Evolutionary conservation across 2,329 filamentous ascomycete genomes (phyloP), one percentile per base, ranked within the genome.

Genomic region (Paecilomyces niveus): DNA sequence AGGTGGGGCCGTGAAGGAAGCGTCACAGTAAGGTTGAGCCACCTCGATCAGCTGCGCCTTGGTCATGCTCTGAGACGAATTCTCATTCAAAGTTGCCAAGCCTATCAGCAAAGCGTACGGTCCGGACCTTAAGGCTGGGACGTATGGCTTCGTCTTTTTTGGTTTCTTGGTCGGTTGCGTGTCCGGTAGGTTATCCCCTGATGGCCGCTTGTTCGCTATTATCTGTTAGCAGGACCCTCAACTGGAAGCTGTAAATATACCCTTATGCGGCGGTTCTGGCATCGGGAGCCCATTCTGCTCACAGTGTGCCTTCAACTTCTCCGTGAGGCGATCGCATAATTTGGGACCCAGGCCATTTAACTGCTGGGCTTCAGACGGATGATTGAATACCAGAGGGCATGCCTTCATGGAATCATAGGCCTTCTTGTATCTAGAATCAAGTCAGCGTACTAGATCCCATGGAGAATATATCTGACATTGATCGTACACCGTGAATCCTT

Each of bases 381-480:
- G 90, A 18, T 82, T 77, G 63, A 91, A 89, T 1, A 76, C 74
- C 45, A 90, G 76, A 0, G 90, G 89, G 62, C 89, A 92, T 11
- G 84, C 84, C 72, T 87, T 89, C 71, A 94, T 83, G 2, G 89
- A 89, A 59, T 90, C 82, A 67, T 90, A 90, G 0, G 90, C 90
- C 65, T 87, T 85, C 63, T 84, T 88, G 72, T 92, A 93, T 0
- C 84, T 86, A n/a, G 2, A 53, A 13, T 45, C 8, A 31, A 24
- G 33, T 61, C 58, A 66, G 64, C 56, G 26, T 7, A 21, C 35
- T 54, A 11, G n/a, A 22, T 49, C 26, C 6, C 22, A 45, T 51
- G n/a, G 10, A 58, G 13, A 22, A n/a, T 54, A 31, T 49, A 4
- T 35, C 15, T 56, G 13, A 39, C n/a, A 49, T 53, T 35, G 57